Percentiles rank a stretch among this genome's conserved stretches.
Conservation (phyloP, 805 yeast genomes). For the Blastobotrys chiropterorum region DNA sequence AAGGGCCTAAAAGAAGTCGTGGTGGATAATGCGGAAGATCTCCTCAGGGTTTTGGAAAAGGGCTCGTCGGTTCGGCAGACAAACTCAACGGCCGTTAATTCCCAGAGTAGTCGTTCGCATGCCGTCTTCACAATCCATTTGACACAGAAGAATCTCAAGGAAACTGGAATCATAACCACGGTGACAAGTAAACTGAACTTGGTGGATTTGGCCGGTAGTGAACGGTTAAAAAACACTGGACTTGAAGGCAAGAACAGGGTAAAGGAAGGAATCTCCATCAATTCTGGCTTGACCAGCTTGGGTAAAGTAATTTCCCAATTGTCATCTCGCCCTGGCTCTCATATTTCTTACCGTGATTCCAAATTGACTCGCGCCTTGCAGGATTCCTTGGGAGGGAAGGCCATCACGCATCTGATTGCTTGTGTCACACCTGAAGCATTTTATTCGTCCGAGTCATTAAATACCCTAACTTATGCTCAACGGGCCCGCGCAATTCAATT, state of each 20-base stretch:
- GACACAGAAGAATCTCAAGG: conserved; percentile 41
- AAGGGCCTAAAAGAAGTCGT: conserved; percentile 47
- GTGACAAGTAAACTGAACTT: conserved; percentile 50
- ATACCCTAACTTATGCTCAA: conserved; percentile 22
- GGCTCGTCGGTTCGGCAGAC: conserved; percentile 55
- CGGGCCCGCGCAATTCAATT: conserved; percentile 22
- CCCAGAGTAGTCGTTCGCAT: conserved; percentile 65
- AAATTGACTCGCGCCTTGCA: conserved; percentile 67
- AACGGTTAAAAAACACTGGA: conserved; percentile 48
- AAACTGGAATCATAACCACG: conserved; percentile 25
- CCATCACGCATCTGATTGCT: conserved; percentile 83
- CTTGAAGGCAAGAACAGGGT: conserved; percentile 42
- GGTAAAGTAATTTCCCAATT: conserved; percentile 50
- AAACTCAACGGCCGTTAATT: conserved; percentile 61
- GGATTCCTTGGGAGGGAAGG: conserved; percentile 80
- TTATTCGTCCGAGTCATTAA: conserved; percentile 19
- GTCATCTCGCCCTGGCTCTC: conserved; percentile 25
- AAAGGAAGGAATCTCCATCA: conserved; percentile 61
- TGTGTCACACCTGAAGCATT: conserved; percentile 45
- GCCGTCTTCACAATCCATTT: conserved; percentile 58
- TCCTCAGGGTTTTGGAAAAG: conserved; percentile 35
- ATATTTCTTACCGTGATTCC: conserved; percentile 58
- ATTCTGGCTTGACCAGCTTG: conserved; percentile 57
- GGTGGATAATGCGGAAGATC: conserved; percentile 39
- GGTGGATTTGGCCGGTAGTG: conserved; percentile 71